Base-by-base conservation (phyloP, 225 moss, liverwort and hornwort species). In the Straminergon stramineum region DNA sequence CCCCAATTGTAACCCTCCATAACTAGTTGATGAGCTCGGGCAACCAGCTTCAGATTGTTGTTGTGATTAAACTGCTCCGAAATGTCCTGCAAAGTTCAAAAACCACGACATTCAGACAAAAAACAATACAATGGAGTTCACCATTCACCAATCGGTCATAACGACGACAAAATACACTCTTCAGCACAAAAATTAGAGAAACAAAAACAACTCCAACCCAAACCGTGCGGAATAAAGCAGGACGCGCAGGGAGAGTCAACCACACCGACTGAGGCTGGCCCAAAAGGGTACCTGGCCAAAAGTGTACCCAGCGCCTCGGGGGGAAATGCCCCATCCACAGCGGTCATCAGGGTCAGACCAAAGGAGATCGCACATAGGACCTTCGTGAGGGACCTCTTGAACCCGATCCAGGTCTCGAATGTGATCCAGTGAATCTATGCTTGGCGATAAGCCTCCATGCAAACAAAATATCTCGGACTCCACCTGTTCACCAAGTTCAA, bases 1-100 rank as follows among this genome's bases (percentile, higher is more conserved):
- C 85, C 91, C 96, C 95, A 97, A 76, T 97, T 97, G 88, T 93
- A 97, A 66, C 97, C 97, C 92, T 97, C 95, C 95, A 96, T 97
- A 11, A 97, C 95, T 79, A 96, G 93, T 96, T 97, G 97, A 81
- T 97, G 97, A 35, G 96, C 96, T 67, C 96, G 93, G 18, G 97
- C 97, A 39, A 97, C 95, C 88, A 97, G 94, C 93, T 94, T 96
- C 52, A 95, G 89, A 78, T 95, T 95, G 90, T 97, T 95, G 30
- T 96, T 97, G 88, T 96, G 96, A 84, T 96, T 97, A 43, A 97
- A 97, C 89, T 97, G 96, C 92, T 97, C 95, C 24, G 95, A 96
- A 61, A 95, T 97, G 75, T 97, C 97, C 91, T 92, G 89, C 18
- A 66, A 64, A 62, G 58, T 27, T 35, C 24, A 48, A 65, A 65